A percentile compares a stretch with the other conserved stretches of the same genome.
Conservation (phyloP, 2,329 filamentous ascomycete species). For the Cercospora zeae-maydis region DNA sequence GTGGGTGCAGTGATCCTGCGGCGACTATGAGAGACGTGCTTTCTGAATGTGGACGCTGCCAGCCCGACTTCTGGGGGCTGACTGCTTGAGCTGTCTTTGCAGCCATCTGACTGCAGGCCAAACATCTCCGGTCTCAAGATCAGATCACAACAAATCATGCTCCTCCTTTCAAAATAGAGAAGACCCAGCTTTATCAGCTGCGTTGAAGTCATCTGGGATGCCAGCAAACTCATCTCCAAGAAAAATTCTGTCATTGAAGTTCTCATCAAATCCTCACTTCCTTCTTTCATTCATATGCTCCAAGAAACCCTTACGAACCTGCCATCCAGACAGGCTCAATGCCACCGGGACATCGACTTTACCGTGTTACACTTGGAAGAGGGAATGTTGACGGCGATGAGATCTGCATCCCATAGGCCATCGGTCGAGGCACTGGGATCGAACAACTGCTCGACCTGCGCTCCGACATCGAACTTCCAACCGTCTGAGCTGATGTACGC, state of each 20-base stretch:
- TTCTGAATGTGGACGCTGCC: not conserved
- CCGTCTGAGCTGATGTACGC: not conserved
- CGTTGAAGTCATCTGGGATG: not conserved
- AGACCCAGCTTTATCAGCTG: not conserved
- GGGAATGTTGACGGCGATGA: not conserved
- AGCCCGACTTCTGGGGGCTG: too few relatives aligned
- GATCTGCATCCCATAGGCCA: not conserved
- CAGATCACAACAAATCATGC: not conserved
- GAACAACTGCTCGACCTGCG: not conserved
- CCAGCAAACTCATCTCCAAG: not conserved
- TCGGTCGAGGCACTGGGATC: not conserved
- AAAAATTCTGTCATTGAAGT: not conserved
- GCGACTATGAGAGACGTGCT: not conserved
- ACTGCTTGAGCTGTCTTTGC: too few relatives aligned
- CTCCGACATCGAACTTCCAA: not conserved
- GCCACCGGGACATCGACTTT: slow-evolving; percentile 4
- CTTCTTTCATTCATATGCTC: not conserved
- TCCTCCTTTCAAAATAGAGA: not conserved
- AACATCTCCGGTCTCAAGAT: not conserved
- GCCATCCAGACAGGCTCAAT: slow-evolving; percentile 1
- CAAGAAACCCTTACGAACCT: slow-evolving; percentile 2
- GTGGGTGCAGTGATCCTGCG: not conserved
- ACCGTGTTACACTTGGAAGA: not conserved
- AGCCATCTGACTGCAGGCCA: not conserved
- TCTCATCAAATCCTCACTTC: too few relatives aligned